Evolutionary conservation across 257 asterid species (phyloP), one percentile per base, ranked within the genome.

Genomic region (Dorcoceras hygrometricum): DNA sequence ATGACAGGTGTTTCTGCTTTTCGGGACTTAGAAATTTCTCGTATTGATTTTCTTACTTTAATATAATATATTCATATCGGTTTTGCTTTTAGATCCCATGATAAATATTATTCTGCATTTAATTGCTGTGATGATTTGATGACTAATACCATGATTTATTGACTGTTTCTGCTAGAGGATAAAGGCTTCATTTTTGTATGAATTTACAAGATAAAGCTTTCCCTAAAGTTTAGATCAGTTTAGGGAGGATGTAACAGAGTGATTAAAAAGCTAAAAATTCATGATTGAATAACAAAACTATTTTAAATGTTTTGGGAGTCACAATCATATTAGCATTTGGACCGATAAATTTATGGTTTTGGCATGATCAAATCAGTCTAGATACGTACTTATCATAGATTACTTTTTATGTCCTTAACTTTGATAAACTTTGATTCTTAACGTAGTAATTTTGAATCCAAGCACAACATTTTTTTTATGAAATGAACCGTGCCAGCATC

Each of bases 1-100:
- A 62, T 28, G 94, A 88, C 81, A 93, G 96, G 99, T 90, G 82
- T n/a, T n/a, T n/a, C n/a, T 73, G 65, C 26, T 56, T n/a, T 25
- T 18, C 26, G 46, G 48, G 54, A 71, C 54, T 36, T 25, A 10
- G 6, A 31, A 18, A 19, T 27, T 16, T 62, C 26, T 19, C 12
- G 55, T 46, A 10, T 34, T 19, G 14, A 6, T 64, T 26, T 23
- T 71, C 36, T 8, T 16, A 22, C 43, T 14, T 4, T 5, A 2
- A 20, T 61, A 2, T 36, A 23, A 16, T 53, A 2, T 69, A 46
- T 43, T 14, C 53, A 43, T 16, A 16, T 43, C 1, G 29, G 57
- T 72, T 29, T 48, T 67, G 59, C 6, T 16, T 39, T 23, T 56
- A n/a, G 32, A 46, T 62, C 8, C 36, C 24, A 14, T 62, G 28